These are phyloP conservation scores for Saccharum officinarum DNA, from an alignment of 176 grass and related monocot genomes.

Conservation along the genomic window DNA sequence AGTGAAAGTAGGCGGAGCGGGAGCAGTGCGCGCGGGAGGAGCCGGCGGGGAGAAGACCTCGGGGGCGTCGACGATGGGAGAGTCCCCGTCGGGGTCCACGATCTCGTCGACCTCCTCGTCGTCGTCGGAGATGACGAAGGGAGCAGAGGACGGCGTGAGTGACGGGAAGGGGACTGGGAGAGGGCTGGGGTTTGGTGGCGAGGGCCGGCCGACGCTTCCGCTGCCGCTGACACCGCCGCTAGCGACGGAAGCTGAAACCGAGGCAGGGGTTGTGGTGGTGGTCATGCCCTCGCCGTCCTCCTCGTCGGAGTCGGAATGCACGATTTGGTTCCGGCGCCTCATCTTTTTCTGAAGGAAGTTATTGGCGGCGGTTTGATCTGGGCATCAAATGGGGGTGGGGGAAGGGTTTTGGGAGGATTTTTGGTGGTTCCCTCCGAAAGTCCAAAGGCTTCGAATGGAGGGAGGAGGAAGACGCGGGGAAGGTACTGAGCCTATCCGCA, in stretches of 20 bases:
- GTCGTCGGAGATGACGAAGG: constrained; percentile 72
- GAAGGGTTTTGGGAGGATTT: constrained; percentile 20
- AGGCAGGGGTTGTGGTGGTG: not conserved
- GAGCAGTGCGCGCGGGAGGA: constrained; percentile 25
- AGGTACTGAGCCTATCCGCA: not conserved
- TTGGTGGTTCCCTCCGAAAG: constrained; percentile 30
- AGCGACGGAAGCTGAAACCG: not conserved
- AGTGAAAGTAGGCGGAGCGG: constrained; percentile 12
- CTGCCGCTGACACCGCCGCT: constrained; percentile 12
- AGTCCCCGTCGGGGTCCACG: constrained; percentile 44
- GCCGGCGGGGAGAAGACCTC: constrained; percentile 54
- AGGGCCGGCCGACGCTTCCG: constrained; percentile 1
- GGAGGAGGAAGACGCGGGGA: not conserved
- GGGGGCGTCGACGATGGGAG: constrained; percentile 54
- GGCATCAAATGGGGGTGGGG: not conserved
- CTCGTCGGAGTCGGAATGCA: constrained; percentile 68
- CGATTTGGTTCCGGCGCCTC: constrained; percentile 48
- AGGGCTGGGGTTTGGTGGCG: constrained; percentile 24
- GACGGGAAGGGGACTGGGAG: not conserved
- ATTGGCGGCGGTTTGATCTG: constrained; percentile 11
- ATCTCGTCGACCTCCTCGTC: constrained; percentile 36
- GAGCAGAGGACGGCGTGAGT: constrained; percentile 32
- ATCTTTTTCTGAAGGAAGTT: constrained; percentile 1
- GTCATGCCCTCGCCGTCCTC: constrained; percentile 29
- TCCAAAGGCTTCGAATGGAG: not conserved